phyloP scores from a whole-genome alignment of 805 yeast species.

The Myxozyma mucilagina region DNA sequence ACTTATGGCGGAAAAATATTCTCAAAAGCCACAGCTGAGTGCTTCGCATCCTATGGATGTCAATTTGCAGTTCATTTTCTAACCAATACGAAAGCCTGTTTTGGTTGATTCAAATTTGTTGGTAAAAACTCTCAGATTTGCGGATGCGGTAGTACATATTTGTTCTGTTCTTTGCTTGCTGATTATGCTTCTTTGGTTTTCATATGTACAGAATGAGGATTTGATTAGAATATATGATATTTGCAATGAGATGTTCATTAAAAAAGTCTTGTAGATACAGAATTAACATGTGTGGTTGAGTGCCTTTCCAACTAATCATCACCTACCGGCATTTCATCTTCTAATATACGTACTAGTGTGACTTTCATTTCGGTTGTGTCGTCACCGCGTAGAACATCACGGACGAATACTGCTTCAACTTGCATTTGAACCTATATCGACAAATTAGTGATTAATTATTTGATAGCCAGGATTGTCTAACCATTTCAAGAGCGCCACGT shows the following conservation, averaged over 20 bases:
- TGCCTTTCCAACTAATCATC: constrained; percentile 57
- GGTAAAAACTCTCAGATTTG: too few relatives aligned
- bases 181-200: too few relatives aligned
- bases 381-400: constrained; percentile 82
- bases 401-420: constrained; percentile 75
- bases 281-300: background rate
- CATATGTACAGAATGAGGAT: too few relatives aligned
- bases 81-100: constrained; percentile 6
- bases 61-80: constrained; percentile 52
- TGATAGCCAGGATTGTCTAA: background rate
- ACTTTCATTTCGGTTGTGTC: constrained; percentile 76
- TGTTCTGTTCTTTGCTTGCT: too few relatives aligned
- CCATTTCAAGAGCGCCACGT: constrained; percentile 88
- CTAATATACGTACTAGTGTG: constrained; percentile 66
- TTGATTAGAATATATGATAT: background rate
- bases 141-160: too few relatives aligned
- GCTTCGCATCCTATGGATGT: constrained; percentile 79
- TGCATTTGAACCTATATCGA: constrained; percentile 71
- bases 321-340: constrained; percentile 96
- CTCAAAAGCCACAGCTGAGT: constrained; percentile 82
- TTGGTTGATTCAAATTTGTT: background rate
- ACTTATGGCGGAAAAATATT: constrained; percentile 60
- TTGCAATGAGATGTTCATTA: background rate
- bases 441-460: background rate
- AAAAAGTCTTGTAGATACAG: background rate